Base-by-base conservation (phyloP, 208 protist genomes). In the Lotmaria passim region DNA sequence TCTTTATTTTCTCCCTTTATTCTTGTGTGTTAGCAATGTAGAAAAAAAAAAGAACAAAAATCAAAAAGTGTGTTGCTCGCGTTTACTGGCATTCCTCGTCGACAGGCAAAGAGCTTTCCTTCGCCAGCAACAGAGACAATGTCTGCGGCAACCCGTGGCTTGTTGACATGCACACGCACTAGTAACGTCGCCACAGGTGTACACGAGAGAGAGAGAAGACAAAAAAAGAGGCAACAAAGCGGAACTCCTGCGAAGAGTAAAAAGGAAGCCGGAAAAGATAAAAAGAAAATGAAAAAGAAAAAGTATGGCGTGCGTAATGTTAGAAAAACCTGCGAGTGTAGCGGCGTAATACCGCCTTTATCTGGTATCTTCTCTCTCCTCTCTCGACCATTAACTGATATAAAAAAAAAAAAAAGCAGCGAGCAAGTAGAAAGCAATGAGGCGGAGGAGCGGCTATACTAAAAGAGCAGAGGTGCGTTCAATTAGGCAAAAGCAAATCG, bases 161-260 rank as follows among this genome's bases (percentile, higher is more conserved):
- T 17, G 19, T 15, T 53, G 44, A 64, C 59, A 53, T 64, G 59
- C 59, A 64, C 59, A 64, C 59, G 59, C 59, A 64, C 59, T 53
- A 24, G 59, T 33, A 53, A 12, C 12, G 44, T 44, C 59, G 44
- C 15, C 6, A 34, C 59, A 31, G 26, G 59, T 53, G 59, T 64
- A 53, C 59, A 64, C 44, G n/a, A n/a, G n/a, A n/a, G n/a, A n/a
- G n/a, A n/a, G n/a, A n/a, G n/a, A n/a, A 53, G 44, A 64, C 59
- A 53, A 28, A 44, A 14, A 31, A 48, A 17, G 34, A 3, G 4
- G 19, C 38, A 46, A 12, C 23, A 51, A 48, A 43, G 28, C 14
- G 38, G 38, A 34, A 7, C 8, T 48, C 4, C 10, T 44, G 1
- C 5, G 10, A 17, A 47, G 7, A 7, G 12, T 12, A 61, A 53